Evolutionary conservation across 345 rosid genomes (phyloP).

Genomic region (Camelina laxa): DNA sequence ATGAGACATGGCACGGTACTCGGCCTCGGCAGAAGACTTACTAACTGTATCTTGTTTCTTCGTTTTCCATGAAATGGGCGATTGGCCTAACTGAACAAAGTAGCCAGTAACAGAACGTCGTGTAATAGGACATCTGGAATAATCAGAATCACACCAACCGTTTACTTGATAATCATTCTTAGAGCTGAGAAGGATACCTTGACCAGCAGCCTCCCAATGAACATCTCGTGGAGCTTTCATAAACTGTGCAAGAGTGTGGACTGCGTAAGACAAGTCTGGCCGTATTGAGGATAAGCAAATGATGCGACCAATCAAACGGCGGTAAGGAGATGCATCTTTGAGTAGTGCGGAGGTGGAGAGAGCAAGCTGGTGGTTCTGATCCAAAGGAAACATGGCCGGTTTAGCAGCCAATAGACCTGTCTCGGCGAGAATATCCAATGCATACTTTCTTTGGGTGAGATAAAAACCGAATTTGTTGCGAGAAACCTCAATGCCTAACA

Average conservation of each 20-base stretch:
- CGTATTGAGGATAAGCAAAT: no score
- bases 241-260: no score
- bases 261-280: no score
- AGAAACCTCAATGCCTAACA: neutral
- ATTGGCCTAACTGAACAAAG: neutral
- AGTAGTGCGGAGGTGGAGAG: no score
- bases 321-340: no score
- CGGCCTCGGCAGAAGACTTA: neutral
- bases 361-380: neutral
- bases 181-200: neutral
- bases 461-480: neutral
- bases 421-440: neutral
- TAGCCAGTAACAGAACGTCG: neutral
- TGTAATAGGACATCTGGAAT: neutral
- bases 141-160: neutral
- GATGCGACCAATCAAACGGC: no score
- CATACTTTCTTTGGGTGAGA: no score
- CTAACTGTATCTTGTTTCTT: neutral
- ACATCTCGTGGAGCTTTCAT: neutral
- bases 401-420: neutral
- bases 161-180: neutral
- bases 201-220: neutral
- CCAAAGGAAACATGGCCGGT: neutral
- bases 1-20: neutral
- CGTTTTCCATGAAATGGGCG: neutral